A percentile compares a stretch with the other conserved stretches of the same genome.
These are phyloP conservation scores for Lachancea meyersii DNA, from an alignment of 805 yeast species.

Conservation along the genomic window DNA sequence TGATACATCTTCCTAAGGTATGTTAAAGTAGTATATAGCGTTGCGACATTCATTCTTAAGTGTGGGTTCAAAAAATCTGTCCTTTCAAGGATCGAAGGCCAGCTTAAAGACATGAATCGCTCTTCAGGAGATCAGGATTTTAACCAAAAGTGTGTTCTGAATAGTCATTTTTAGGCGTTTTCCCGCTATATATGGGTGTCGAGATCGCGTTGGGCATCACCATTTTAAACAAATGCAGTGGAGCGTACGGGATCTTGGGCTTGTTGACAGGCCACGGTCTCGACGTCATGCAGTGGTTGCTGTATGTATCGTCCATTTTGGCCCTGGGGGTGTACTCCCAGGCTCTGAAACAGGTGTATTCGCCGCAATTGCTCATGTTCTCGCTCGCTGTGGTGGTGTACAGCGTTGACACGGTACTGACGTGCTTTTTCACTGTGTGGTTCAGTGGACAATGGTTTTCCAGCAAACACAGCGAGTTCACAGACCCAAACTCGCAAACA, in stretches of 20 bases:
- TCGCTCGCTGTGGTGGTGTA: slow-evolving; percentile 61
- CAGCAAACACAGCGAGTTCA: slow-evolving; percentile 35
- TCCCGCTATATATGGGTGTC: slow-evolving; percentile 84
- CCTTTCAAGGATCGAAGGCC: background rate
- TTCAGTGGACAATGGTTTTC: slow-evolving; percentile 74
- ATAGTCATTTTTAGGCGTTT: slow-evolving; percentile 56
- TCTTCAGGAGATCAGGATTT: background rate
- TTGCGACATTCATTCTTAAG: background rate
- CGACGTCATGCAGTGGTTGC: slow-evolving; percentile 73
- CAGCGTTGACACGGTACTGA: slow-evolving; percentile 58
- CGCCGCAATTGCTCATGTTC: slow-evolving; percentile 53
- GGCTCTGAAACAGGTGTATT: slow-evolving; percentile 47
- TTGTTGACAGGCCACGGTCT: slow-evolving; percentile 85
- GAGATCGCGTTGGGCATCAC: slow-evolving; percentile 73
- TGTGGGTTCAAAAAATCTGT: background rate
- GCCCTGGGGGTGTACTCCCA: slow-evolving; percentile 59
- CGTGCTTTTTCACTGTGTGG: slow-evolving; percentile 63
- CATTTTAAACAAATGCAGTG: slow-evolving; percentile 81
- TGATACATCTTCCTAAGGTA: slow-evolving; percentile 4
- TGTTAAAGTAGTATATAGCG: background rate
- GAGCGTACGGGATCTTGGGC: slow-evolving; percentile 80
- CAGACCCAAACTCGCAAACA: slow-evolving; percentile 12
- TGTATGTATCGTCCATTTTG: slow-evolving; percentile 58
- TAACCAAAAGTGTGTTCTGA: slow-evolving; percentile 1
- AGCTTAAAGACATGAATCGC: background rate